Evolutionary conservation across 805 yeast genomes (phyloP).

Genomic region (Kregervanrija pseudodelftensis): DNA sequence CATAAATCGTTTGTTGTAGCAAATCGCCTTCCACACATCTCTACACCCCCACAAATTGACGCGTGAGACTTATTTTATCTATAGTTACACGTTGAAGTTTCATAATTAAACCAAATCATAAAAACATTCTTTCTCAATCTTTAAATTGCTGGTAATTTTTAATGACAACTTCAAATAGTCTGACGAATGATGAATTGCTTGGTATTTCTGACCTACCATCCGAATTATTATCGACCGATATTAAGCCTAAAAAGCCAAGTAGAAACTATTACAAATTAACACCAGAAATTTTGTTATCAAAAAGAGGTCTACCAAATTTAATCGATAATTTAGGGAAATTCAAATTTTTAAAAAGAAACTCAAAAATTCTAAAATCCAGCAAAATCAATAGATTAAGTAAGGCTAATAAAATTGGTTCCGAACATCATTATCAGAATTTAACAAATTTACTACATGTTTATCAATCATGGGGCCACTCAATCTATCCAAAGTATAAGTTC

Average conservation of each 20-base stretch:
- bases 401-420: constrained; percentile 19
- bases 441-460: constrained; percentile 45
- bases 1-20: too few species aligned
- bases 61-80: too few species aligned
- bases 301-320: constrained; percentile 53
- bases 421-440: constrained; percentile 44
- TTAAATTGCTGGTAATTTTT: too few species aligned
- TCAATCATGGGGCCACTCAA: constrained; percentile 68
- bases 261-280: constrained; percentile 40
- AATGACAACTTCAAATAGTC: constrained; percentile 8
- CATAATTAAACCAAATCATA: too few species aligned
- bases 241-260: constrained; percentile 14
- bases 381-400: constrained; percentile 1
- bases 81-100: too few species aligned
- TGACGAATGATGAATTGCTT: constrained; percentile 23
- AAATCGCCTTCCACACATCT: too few species aligned
- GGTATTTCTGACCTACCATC: constrained; percentile 17
- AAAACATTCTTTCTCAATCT: too few species aligned
- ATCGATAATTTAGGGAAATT: constrained; percentile 29
- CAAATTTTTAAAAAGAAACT: constrained; percentile 22
- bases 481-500: constrained; percentile 77
- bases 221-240: not conserved
- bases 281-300: constrained; percentile 41
- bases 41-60: too few species aligned
- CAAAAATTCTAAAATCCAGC: constrained; percentile 4